Evolutionary conservation across 148 eudicot species (phyloP).

Genomic region (Beta vulgaris): DNA sequence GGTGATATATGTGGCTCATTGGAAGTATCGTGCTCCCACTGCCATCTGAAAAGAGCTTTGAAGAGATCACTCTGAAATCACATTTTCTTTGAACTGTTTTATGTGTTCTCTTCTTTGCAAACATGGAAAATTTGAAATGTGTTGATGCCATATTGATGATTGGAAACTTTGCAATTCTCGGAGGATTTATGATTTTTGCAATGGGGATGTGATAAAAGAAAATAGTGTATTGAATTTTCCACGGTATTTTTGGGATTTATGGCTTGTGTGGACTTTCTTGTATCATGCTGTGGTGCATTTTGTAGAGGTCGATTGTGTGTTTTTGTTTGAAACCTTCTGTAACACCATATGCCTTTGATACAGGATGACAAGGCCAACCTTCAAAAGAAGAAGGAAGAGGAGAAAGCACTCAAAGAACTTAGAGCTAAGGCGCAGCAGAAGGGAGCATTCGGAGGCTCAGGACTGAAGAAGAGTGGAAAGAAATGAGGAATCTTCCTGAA

Average conservation of each 20-base stretch:
- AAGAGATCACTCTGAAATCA: neutral
- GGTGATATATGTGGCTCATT: neutral
- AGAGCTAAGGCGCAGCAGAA: slow-evolving; percentile 83
- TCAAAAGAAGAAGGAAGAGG: slow-evolving; percentile 96
- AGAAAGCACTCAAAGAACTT: slow-evolving; percentile 91
- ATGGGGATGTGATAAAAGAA: too few relatives aligned
- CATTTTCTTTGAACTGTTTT: neutral
- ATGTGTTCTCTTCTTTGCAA: neutral
- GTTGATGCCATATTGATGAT: neutral
- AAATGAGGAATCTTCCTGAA: slow-evolving; percentile 40
- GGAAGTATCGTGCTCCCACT: neutral
- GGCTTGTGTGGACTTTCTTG: neutral
- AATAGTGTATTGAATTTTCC: too few relatives aligned
- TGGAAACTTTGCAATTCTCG: too few relatives aligned
- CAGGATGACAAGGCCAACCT: slow-evolving; percentile 73
- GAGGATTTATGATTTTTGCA: too few relatives aligned
- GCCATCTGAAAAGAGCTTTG: neutral
- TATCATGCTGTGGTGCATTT: neutral
- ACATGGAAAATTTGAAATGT: neutral
- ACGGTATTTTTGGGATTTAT: neutral
- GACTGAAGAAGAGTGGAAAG: slow-evolving; percentile 98
- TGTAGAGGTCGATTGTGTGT: neutral
- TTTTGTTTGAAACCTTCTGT: neutral
- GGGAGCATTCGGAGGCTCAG: slow-evolving; percentile 82
- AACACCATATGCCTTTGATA: neutral